phyloP scores from a whole-genome alignment of 495 filamentous ascomycete species.

The Xylaria grammica region DNA sequence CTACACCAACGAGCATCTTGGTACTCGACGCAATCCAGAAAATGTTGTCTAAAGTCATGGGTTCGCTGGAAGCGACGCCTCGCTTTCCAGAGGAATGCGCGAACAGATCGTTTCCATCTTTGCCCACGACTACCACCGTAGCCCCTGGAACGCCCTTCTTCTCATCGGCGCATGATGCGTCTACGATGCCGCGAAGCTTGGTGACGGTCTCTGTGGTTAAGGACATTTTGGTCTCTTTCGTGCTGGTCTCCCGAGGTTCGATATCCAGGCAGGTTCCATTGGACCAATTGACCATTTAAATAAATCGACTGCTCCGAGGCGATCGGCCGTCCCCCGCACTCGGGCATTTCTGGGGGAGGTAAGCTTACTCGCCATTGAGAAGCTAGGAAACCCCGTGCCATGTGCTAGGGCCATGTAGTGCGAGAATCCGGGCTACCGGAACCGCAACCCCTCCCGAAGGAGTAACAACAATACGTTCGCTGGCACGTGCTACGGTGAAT shows the following conservation, averaged over 20 bases:
- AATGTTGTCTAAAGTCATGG: constrained; percentile 56
- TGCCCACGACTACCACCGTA: constrained; percentile 53
- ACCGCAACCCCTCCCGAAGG: constrained; percentile 10
- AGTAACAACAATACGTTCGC: too few relatives aligned
- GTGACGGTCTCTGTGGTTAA: constrained; percentile 23
- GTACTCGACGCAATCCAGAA: constrained; percentile 67
- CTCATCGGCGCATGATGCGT: constrained; percentile 45
- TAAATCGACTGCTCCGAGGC: background rate
- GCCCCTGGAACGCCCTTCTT: constrained; percentile 49
- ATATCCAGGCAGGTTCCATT: background rate
- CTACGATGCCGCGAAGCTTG: constrained; percentile 35
- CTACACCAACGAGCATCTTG: constrained; percentile 59
- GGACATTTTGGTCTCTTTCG: constrained; percentile 23
- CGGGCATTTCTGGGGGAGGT: background rate
- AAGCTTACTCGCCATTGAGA: background rate
- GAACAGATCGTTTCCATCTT: constrained; percentile 55
- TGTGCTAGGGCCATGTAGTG: background rate
- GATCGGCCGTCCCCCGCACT: background rate
- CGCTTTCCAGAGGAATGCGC: constrained; percentile 51
- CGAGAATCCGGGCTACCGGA: background rate
- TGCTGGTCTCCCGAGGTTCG: background rate
- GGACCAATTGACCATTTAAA: background rate
- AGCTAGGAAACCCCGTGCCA: too few relatives aligned
- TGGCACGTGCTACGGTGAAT: too few relatives aligned
- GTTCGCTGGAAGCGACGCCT: constrained; percentile 36